Evolutionary conservation across 78 protist genomes (phyloP).

Genomic region (Speleostelium caveatum): DNA sequence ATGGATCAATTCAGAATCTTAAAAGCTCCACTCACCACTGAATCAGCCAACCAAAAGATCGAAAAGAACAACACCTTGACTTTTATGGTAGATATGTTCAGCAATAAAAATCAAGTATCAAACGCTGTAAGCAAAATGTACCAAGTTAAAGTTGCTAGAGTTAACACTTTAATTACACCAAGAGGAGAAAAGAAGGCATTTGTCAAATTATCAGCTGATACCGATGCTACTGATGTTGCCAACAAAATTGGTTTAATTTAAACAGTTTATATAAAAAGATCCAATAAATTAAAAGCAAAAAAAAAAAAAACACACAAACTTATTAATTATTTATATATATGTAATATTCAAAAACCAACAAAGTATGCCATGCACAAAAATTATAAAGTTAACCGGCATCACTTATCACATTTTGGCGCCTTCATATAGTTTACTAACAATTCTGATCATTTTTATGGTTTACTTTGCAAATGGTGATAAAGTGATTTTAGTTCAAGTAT

Average conservation of each 20-base stretch:
- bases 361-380: no score
- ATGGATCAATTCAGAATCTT: slow-evolving; percentile 87
- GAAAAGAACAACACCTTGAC: slow-evolving; percentile 98
- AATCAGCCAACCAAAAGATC: slow-evolving; percentile 97
- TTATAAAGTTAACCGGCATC: no score
- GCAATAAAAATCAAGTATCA: slow-evolving; percentile 97
- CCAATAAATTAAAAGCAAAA: no score
- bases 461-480: no score
- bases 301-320: no score
- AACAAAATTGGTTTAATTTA: slow-evolving; percentile 96
- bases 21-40: slow-evolving; percentile 97
- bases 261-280: slow-evolving; percentile 3
- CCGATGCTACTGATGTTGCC: slow-evolving; percentile 96
- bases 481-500: no score
- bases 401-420: no score
- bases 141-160: slow-evolving; percentile 91
- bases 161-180: slow-evolving; percentile 97
- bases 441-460: no score
- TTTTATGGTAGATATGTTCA: slow-evolving; percentile 94
- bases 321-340: no score
- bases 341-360: no score
- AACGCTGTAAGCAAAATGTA: slow-evolving; percentile 95
- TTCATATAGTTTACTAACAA: no score
- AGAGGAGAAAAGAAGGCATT: slow-evolving; percentile 99
- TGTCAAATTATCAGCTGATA: slow-evolving; percentile 90